phyloP scores from a whole-genome alignment of 2,329 filamentous ascomycete genomes.

The Xylariales sp. region DNA sequence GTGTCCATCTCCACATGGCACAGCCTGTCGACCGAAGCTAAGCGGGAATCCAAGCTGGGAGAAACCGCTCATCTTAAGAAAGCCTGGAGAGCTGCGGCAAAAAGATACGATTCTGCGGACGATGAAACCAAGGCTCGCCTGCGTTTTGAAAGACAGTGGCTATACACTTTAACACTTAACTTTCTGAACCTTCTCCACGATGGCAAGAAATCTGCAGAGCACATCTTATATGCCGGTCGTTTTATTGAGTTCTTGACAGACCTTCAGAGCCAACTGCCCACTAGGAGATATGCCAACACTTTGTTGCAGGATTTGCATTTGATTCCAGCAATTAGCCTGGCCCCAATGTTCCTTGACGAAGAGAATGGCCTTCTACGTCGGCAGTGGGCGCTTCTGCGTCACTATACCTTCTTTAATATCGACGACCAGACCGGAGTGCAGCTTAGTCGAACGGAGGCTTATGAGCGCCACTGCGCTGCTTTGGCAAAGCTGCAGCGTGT shows the following conservation, averaged over 20 bases:
- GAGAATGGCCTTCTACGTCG: slow-evolving; percentile 76
- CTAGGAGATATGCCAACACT: slow-evolving; percentile 87
- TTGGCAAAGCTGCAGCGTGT: slow-evolving; percentile 77
- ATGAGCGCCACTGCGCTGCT: slow-evolving; percentile 71
- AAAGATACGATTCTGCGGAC: slow-evolving; percentile 84
- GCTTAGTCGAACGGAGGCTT: slow-evolving; percentile 66
- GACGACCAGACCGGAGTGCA: slow-evolving; percentile 86
- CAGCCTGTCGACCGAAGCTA: slow-evolving; percentile 74
- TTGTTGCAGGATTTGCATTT: slow-evolving; percentile 83
- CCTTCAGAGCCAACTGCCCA: slow-evolving; percentile 88
- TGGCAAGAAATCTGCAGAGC: slow-evolving; percentile 49
- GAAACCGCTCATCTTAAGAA: slow-evolving; percentile 74
- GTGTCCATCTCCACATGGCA: slow-evolving; percentile 97
- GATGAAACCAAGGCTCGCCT: slow-evolving; percentile 72
- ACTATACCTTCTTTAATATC: slow-evolving; percentile 85
- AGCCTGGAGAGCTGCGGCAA: slow-evolving; percentile 82
- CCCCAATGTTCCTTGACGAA: slow-evolving; percentile 71
- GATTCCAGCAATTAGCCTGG: slow-evolving; percentile 71
- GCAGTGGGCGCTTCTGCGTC: slow-evolving; percentile 71
- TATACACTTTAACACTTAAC: slow-evolving; percentile 80
- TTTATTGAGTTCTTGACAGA: slow-evolving; percentile 89
- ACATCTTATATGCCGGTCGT: slow-evolving; percentile 82
- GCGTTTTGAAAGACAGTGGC: slow-evolving; percentile 89
- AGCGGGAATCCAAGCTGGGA: slow-evolving; percentile 69
- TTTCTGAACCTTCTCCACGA: slow-evolving; percentile 73